Evolutionary conservation across 2,329 filamentous ascomycete species (phyloP), one percentile per base, ranked within the genome.

Genomic region (Coniochaeta sp.): DNA sequence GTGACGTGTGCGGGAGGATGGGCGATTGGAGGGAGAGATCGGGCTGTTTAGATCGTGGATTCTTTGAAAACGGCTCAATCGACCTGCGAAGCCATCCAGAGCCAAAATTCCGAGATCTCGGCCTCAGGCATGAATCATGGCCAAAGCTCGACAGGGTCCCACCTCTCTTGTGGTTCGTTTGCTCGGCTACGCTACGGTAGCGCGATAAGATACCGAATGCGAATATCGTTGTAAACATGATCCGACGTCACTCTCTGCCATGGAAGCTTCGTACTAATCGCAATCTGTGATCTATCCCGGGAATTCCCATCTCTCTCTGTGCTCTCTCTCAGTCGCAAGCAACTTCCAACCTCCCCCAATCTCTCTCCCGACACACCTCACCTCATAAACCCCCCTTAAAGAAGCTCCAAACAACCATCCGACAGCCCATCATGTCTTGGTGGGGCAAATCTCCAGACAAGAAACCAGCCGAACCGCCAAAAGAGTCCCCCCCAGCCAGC

Each of bases 391-490:
- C n/a, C n/a, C n/a, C n/a, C n/a, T n/a, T n/a, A n/a, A n/a, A n/a
- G n/a, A 19, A 43, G 26, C 17, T 14, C 24, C 34, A 34, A 14
- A 31, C 28, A 31, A 26, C 36, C 55, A 19, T 31, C 44, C 57
- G 26, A 62, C 69, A 64, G 26, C 74, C 38, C 38, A 40, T 40
- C 38, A 47, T 47, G 43, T 24, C 75, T 71, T 81, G 79, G 74
- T 81, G 76, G 75, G 64, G 68, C 43, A 68, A 67, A 52, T 64
- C 67, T 36, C 62, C 69, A 12, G 69, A 70, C 62, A 73, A 72
- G 19, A 47, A 47, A 64, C 63, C 68, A 9, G 50, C 65, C 33
- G 62, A 65, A 31, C 36, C 64, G 2, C 59, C 70, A 28, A 63
- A 65, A 60, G 58, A 62, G 34, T 57, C 66, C 44, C 57, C 68